Base-by-base conservation (phyloP, 805 yeast species). In the Pichia sporocuriosa region DNA sequence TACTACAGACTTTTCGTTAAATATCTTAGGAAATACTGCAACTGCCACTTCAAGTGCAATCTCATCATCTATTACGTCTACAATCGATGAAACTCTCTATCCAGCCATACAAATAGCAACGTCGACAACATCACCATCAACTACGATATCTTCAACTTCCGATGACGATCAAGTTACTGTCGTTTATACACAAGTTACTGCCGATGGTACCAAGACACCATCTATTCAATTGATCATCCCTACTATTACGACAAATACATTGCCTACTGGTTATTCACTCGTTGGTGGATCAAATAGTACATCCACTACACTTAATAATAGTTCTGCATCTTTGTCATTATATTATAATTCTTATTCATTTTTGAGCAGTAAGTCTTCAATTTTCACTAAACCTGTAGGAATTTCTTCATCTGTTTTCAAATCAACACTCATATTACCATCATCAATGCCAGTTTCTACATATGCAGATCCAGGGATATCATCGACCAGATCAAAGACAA, bases 231-330 rank as follows among this genome's bases (percentile, higher is more conserved):
- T 43, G 39, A 40, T 41, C n/a, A 32, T 44, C 2, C 48, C 51
- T 15, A 48, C 51, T 1, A 48, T 48, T 10, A 48, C 51, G 11
- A 48, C 51, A 19, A 31, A 48, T 36, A 28, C 37, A 11, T 25
- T 48, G 13, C 48, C 50, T 10, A 47, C 61, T 3, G 50, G 49
- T 13, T 43, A 39, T 16, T 21, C 45, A 44, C 28, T 49, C 44
- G 37, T 46, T 47, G 54, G 45, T 26, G n/a, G n/a, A n/a, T n/a
- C n/a, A 6, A 12, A 7, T 6, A 26, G 24, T 35, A 4, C 16
- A 2, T 6, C 37, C 8, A 13, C 17, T 8, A 4, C 19, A 13
- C 21, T 23, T 7, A 8, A 17, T n/a, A 22, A 20, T 22, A 32
- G 15, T 13, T 15, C 17, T 6, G 13, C n/a, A 2, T 16, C 21